These are phyloP conservation scores for Komagataea norvegica DNA, from an alignment of 1,139 yeast genomes.

Conservation along the genomic window DNA sequence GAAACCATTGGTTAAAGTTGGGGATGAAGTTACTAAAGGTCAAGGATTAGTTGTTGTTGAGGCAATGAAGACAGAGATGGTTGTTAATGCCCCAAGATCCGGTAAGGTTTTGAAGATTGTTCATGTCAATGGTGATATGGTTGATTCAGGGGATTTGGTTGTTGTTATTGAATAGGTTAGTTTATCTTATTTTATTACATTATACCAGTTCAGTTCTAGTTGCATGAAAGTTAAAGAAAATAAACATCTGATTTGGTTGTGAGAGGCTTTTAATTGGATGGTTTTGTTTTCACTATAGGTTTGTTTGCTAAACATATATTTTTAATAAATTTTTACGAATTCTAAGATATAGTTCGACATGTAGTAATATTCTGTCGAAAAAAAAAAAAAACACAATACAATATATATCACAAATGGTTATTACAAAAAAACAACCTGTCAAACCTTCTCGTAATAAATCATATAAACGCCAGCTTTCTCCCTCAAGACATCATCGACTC, in stretches of 20 bases:
- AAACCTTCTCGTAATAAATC: conserved; percentile 63
- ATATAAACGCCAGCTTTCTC: conserved; percentile 77
- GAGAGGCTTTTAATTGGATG: not conserved
- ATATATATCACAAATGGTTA: too few relatives aligned
- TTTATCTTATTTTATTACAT: too few relatives aligned
- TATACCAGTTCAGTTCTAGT: too few relatives aligned
- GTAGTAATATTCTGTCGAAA: too few relatives aligned
- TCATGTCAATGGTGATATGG: conserved; percentile 89
- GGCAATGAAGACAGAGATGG: conserved; percentile 98
- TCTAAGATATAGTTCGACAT: too few relatives aligned
- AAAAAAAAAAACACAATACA: too few relatives aligned
- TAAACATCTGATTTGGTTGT: not conserved
- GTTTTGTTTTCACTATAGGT: not conserved
- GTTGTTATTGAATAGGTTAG: conserved; percentile 43
- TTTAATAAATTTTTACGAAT: too few relatives aligned
- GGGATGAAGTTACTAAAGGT: conserved; percentile 69
- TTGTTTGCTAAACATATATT: too few relatives aligned
- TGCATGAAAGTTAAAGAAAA: too few relatives aligned
- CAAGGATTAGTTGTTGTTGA: conserved; percentile 86
- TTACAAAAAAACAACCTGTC: too few relatives aligned
- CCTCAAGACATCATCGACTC: conserved; percentile 52
- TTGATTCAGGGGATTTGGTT: conserved; percentile 91
- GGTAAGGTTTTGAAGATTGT: conserved; percentile 78
- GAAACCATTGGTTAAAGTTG: conserved; percentile 81
- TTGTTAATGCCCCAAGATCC: conserved; percentile 61